Evolutionary conservation across 1,284 basidiomycete species (phyloP), one percentile per base, ranked within the genome.

Genomic region (Naganishia sp.): DNA sequence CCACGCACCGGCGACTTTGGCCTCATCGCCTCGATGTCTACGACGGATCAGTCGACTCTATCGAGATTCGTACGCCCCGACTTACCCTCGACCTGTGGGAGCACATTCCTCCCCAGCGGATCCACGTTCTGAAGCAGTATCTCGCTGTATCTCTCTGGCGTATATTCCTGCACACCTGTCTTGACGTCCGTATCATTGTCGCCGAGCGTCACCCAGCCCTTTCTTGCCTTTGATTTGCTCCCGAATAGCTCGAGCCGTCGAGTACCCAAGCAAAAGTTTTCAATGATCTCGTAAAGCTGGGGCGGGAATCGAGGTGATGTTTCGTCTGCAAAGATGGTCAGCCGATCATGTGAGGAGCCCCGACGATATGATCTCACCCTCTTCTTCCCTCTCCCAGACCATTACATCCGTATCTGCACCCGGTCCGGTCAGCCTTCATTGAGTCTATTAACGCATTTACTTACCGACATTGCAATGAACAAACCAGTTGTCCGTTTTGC

Each of bases 181-280:
- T 50, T 36, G 3, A 57, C 61, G 18, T 63, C 65, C 36, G 69
- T 42, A 4, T 85, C 84, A n/a, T 86, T 84, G 0, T 83, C 82
- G 23, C 92, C 85, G 1, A 90, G 87, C 7, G 93, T 93, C 9
- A 99, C 88, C 95, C 95, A 99, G 1, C 96, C 95, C 16, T 87
- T 86, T 0, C 94, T 86, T 2, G 93, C 80, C 11, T 86, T 84
- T 0, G 86, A 83, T 2, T 86, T 84, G 15, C 84, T 86, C 0
- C 92, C 93, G 72, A 95, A 98, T 11, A 99, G 81, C 77, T 98
- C 93, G 25, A 99, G 85, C 0, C 95, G 86, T 9, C 95, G 88
- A 0, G 90, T 86, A 13, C 95, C 95, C 64, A 96, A 88, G 75
- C 95, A 98, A 77, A 99, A 99, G 80, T 96, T 97, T 79, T 99